phyloP scores from a whole-genome alignment of 257 asterid species.

The Echium plantagineum region DNA sequence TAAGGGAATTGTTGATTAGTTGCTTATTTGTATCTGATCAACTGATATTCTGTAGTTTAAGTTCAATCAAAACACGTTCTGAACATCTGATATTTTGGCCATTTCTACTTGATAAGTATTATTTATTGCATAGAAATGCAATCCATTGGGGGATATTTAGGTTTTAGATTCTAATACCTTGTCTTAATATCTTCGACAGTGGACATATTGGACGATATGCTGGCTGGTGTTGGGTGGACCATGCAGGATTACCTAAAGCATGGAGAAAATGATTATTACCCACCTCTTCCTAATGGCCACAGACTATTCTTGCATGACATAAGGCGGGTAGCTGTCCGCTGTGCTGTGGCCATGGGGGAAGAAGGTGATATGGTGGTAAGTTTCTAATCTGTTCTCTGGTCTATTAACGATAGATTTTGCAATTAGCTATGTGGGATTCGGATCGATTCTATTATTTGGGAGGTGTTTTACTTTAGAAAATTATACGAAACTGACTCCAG shows the following conservation, averaged over 20 bases:
- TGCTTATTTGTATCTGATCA: background rate
- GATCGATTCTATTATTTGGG: background rate
- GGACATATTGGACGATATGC: conserved; percentile 93
- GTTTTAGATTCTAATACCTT: conserved; percentile 5
- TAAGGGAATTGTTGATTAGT: conserved; percentile 26
- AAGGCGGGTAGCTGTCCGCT: conserved; percentile 90
- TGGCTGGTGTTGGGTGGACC: conserved; percentile 88
- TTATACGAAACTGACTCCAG: background rate
- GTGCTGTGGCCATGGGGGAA: conserved; percentile 99
- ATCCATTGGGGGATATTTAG: background rate
- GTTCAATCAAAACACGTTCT: background rate
- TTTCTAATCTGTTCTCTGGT: conserved; percentile 12
- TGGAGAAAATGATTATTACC: conserved; percentile 94
- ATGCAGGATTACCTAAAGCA: conserved; percentile 93
- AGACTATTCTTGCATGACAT: conserved; percentile 86
- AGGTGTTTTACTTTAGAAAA: background rate
- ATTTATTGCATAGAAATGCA: background rate
- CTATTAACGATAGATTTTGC: background rate
- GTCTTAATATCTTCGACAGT: conserved; percentile 31
- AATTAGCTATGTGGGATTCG: background rate
- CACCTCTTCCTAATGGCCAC: conserved; percentile 90
- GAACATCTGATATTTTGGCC: background rate
- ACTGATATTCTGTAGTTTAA: background rate
- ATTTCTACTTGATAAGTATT: background rate
- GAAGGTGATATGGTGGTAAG: conserved; percentile 96